phyloP scores from a whole-genome alignment of 345 rosid species.

The Erodium maritimum region DNA sequence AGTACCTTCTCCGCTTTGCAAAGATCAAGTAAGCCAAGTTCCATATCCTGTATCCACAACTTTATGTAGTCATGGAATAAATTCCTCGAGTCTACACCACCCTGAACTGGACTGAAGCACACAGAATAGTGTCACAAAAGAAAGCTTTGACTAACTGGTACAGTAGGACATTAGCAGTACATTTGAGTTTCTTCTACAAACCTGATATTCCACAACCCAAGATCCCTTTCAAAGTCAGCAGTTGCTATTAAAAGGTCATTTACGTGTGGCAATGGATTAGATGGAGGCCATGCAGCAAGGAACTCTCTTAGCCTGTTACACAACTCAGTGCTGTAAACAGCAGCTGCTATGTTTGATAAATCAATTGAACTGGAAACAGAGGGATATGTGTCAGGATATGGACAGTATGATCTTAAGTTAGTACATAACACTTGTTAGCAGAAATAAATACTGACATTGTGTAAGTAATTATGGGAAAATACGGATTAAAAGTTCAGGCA shows the following conservation, averaged over 20 bases:
- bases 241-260: slow-evolving; percentile 77
- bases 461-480: not conserved
- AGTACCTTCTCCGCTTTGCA: slow-evolving; percentile 88
- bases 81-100: slow-evolving; percentile 68
- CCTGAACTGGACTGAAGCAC: slow-evolving; percentile 57
- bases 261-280: slow-evolving; percentile 70
- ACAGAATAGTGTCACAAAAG: slow-evolving; percentile 6
- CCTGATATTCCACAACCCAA: slow-evolving; percentile 81
- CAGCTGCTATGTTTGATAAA: slow-evolving; percentile 68
- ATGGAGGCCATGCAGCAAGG: slow-evolving; percentile 82
- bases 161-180: slow-evolving; percentile 4
- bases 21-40: slow-evolving; percentile 73
- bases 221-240: slow-evolving; percentile 77
- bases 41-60: slow-evolving; percentile 94
- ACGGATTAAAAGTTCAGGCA: not conserved
- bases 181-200: slow-evolving; percentile 16
- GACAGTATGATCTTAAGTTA: slow-evolving; percentile 1
- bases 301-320: slow-evolving; percentile 61
- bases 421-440: not conserved
- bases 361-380: slow-evolving; percentile 64
- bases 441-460: not conserved
- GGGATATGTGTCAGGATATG: slow-evolving; percentile 4
- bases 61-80: slow-evolving; percentile 71
- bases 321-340: slow-evolving; percentile 71
- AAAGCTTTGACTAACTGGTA: slow-evolving; percentile 8